phyloP scores from a whole-genome alignment of 2,329 filamentous ascomycete genomes.

The Colletotrichum graminicola region DNA sequence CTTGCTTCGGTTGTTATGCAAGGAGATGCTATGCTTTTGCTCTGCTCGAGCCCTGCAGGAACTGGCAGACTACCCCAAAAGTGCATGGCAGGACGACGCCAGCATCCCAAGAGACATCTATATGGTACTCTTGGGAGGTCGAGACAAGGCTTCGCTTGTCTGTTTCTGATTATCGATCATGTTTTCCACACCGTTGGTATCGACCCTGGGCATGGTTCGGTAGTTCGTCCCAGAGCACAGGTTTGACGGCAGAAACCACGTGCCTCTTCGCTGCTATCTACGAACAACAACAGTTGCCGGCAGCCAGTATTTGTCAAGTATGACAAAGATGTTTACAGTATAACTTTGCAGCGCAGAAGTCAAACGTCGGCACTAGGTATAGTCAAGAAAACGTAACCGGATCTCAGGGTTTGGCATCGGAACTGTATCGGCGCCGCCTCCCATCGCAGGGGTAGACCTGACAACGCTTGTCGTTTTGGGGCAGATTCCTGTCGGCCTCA shows the following conservation, averaged over 20 bases:
- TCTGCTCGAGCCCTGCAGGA: not conserved
- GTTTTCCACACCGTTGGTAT: conserved; percentile 12
- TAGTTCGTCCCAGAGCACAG: conserved; percentile 32
- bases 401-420: conserved; percentile 4
- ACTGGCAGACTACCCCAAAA: not conserved
- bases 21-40: not conserved
- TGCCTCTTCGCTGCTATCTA: not conserved
- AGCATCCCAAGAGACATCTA: conserved; percentile 3
- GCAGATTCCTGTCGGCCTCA: conserved; percentile 14
- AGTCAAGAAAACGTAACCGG: not conserved
- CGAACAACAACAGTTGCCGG: not conserved
- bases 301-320: not conserved
- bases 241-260: conserved; percentile 1
- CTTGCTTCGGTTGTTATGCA: not conserved
- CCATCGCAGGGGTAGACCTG: conserved; percentile 23
- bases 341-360: not conserved
- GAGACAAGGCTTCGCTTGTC: conserved; percentile 18
- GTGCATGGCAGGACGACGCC: conserved; percentile 1
- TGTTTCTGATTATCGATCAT: conserved; percentile 25
- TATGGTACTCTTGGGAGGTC: conserved; percentile 6
- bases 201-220: conserved; percentile 2
- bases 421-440: not conserved
- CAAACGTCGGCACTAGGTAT: not conserved
- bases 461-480: not conserved
- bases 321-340: not conserved